Conservation (phyloP, 768 basidiomycete species). For the Mycena crocata region DNA sequence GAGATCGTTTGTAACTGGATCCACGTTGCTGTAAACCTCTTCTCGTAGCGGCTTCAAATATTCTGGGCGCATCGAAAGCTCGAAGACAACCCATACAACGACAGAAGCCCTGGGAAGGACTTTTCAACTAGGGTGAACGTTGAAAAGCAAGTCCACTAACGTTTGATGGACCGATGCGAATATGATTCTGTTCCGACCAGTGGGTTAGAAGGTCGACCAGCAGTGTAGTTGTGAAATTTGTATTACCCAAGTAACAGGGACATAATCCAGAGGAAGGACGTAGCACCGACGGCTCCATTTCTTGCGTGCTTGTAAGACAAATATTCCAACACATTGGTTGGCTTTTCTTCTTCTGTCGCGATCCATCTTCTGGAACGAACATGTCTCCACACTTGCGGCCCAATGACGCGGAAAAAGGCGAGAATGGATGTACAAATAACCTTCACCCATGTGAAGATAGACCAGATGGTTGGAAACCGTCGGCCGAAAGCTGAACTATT, state of each 20-base stretch:
- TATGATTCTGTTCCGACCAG: slow-evolving; percentile 39
- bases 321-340: slow-evolving; percentile 29
- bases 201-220: neutral
- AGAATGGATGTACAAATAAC: slow-evolving; percentile 27
- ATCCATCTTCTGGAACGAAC: slow-evolving; percentile 27
- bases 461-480: slow-evolving; percentile 24
- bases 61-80: slow-evolving; percentile 43
- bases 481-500: slow-evolving; percentile 27
- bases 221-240: no score
- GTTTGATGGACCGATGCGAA: slow-evolving; percentile 52
- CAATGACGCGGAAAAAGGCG: slow-evolving; percentile 29
- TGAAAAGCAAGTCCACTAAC: slow-evolving; percentile 31
- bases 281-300: slow-evolving; percentile 15
- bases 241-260: slow-evolving; percentile 43
- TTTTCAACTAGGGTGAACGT: neutral
- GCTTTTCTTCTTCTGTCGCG: slow-evolving; percentile 21
- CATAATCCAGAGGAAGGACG: slow-evolving; percentile 35
- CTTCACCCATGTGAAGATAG: slow-evolving; percentile 16
- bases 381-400: slow-evolving; percentile 30
- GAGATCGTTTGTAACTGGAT: slow-evolving; percentile 35
- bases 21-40: slow-evolving; percentile 33
- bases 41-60: slow-evolving; percentile 43
- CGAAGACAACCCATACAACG: slow-evolving; percentile 48
- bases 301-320: slow-evolving; percentile 26
- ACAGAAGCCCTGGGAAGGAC: slow-evolving; percentile 41